Base-by-base conservation (phyloP, 441 rosid genomes). In the Bruguiera hainesii region DNA sequence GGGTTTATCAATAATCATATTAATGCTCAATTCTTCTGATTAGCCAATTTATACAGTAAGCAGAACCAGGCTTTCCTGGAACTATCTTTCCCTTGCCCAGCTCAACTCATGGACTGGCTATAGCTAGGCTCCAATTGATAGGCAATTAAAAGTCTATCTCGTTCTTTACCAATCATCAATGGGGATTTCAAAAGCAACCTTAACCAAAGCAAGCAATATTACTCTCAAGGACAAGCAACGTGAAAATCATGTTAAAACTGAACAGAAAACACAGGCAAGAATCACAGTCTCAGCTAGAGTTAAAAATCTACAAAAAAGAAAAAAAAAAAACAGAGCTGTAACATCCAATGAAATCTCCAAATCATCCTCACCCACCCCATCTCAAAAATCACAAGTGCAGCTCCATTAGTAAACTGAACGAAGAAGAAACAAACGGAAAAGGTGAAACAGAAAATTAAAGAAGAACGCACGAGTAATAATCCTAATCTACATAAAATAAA, bases 401-500 rank as follows among this genome's bases (percentile, higher is more conserved):
- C 69, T 68, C 76, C 66, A 70, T 67, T 67, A 71, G 78, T 74
- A 73, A 72, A 62, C 67, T 33, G 37, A 33, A 33, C 1, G 37
- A 33, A 7, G 37, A 33, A 33, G 37, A 33, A 33, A 33, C 37
- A 33, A 33, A 33, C 9, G 7, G 9, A 33, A 33, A 33, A 33
- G 25, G 65, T 48, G 35, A 7, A 7, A 39, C 39, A 23, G 25
- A 21, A 51, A 55, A 10, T 50, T 31, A 76, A 60, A 68, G 26
- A 74, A 46, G 71, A 69, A 75, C 76, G 63, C 81, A 76, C 77
- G 69, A 67, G 68, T 53, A 65, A 74, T 74, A 52, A 76, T 61
- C 78, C 52, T 61, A 64, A 66, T 72, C 75, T 71, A 69, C 71
- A 63, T 33, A 3, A 42, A 33, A 42, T 31, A 23, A 5, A 19